A percentile compares a stretch with the other conserved stretches of the same genome.
phyloP scores from a whole-genome alignment of 73 alveolate species.

The Paramecium octaurelia region DNA sequence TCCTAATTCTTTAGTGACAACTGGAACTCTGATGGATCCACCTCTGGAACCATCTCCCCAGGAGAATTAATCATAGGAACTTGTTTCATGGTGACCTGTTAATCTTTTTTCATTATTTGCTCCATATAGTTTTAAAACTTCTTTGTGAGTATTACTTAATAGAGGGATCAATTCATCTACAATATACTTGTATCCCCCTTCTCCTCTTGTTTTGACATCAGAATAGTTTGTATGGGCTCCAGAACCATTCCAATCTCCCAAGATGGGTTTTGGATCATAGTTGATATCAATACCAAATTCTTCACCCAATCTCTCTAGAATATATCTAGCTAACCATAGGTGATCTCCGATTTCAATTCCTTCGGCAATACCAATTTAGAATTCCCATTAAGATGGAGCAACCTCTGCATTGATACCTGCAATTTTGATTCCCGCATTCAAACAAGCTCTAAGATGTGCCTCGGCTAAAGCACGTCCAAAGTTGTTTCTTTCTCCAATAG shows the following conservation, averaged over 20 bases:
- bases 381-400: slow-evolving; percentile 96
- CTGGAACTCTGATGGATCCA: slow-evolving; percentile 92
- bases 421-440: slow-evolving; percentile 85
- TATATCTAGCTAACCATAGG: slow-evolving; percentile 86
- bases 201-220: slow-evolving; percentile 78
- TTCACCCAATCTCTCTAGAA: slow-evolving; percentile 68
- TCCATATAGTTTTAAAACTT: slow-evolving; percentile 75
- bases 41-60: slow-evolving; percentile 92
- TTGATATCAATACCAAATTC: slow-evolving; percentile 58
- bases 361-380: slow-evolving; percentile 84
- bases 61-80: slow-evolving; percentile 74
- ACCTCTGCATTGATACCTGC: slow-evolving; percentile 93
- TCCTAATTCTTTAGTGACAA: slow-evolving; percentile 68
- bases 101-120: slow-evolving; percentile 82
- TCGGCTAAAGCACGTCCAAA: slow-evolving; percentile 90
- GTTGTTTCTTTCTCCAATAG: slow-evolving; percentile 80
- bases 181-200: slow-evolving; percentile 69
- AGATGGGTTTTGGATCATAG: slow-evolving; percentile 72
- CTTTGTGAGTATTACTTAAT: slow-evolving; percentile 57
- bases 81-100: slow-evolving; percentile 87
- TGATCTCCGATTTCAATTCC: slow-evolving; percentile 93
- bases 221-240: slow-evolving; percentile 94
- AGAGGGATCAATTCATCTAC: slow-evolving; percentile 63
- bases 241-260: slow-evolving; percentile 90
- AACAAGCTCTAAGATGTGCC: slow-evolving; percentile 85